Evolutionary conservation across 2,329 filamentous ascomycete genomes (phyloP).

Genomic region (Fusarium succisae): DNA sequence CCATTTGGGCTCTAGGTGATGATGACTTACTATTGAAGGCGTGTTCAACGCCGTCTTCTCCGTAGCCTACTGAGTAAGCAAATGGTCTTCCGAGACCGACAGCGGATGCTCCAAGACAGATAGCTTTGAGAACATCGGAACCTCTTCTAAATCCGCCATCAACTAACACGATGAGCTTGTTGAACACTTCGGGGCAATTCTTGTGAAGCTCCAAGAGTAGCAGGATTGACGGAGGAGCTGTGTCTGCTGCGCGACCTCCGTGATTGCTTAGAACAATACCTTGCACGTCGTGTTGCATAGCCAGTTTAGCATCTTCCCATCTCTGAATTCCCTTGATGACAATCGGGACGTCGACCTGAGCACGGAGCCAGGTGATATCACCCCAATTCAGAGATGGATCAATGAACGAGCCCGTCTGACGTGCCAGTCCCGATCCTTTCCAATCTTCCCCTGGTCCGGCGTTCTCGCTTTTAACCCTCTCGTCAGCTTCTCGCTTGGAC

Average conservation of each 20-base stretch:
- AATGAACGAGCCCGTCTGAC: constrained; percentile 66
- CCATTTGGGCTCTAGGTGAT: not conserved
- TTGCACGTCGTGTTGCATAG: constrained; percentile 68
- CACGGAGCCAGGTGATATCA: constrained; percentile 71
- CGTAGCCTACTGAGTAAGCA: not conserved
- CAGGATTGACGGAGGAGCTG: not conserved
- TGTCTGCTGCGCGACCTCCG: constrained; percentile 67
- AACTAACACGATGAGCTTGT: not conserved
- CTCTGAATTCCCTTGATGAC: constrained; percentile 76
- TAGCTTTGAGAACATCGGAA: not conserved
- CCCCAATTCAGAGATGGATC: constrained; percentile 69
- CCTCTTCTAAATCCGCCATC: not conserved
- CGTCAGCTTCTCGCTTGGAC: constrained; percentile 62
- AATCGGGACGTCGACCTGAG: constrained; percentile 59
- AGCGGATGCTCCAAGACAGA: not conserved
- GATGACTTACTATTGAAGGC: not conserved
- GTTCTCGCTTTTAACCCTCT: constrained; percentile 54
- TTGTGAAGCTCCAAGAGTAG: not conserved
- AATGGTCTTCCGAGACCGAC: not conserved
- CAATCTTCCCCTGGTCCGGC: constrained; percentile 57
- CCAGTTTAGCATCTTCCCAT: constrained; percentile 68
- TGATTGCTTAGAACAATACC: constrained; percentile 78
- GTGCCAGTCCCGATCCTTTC: constrained; percentile 63
- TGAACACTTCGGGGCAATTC: not conserved
- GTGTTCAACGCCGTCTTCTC: not conserved